These are phyloP conservation scores for Flammula alnicola DNA, from an alignment of 1,284 basidiomycete genomes.

Conservation along the genomic window DNA sequence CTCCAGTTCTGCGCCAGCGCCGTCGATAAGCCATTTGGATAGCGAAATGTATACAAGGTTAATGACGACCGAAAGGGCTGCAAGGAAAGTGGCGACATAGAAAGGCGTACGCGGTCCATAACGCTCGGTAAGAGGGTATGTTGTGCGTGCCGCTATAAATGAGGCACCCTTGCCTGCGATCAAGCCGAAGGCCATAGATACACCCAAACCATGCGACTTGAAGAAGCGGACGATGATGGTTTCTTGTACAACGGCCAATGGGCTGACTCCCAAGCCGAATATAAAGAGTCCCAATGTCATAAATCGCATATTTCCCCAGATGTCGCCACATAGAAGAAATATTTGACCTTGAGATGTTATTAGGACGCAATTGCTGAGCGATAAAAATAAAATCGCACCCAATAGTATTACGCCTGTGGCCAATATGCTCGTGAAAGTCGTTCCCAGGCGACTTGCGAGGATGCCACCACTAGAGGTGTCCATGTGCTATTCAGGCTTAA, in stretches of 20 bases:
- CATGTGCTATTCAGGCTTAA: slow-evolving; percentile 80
- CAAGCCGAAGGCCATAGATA: slow-evolving; percentile 79
- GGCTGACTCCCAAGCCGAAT: slow-evolving; percentile 80
- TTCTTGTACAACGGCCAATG: slow-evolving; percentile 77
- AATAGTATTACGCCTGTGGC: slow-evolving; percentile 73
- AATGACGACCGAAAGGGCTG: slow-evolving; percentile 65
- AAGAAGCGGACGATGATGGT: slow-evolving; percentile 84
- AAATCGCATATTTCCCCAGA: slow-evolving; percentile 56
- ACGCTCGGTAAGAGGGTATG: slow-evolving; percentile 73
- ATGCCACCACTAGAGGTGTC: slow-evolving; percentile 77
- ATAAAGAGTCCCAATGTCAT: slow-evolving; percentile 78
- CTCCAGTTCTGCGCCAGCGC: slow-evolving; percentile 64
- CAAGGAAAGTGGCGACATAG: slow-evolving; percentile 67
- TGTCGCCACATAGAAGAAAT: slow-evolving; percentile 66
- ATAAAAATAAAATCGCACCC: slow-evolving; percentile 43
- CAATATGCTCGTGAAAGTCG: slow-evolving; percentile 69
- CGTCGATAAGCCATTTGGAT: slow-evolving; percentile 66
- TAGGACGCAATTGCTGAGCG: slow-evolving; percentile 8
- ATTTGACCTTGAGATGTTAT: slow-evolving; percentile 53
- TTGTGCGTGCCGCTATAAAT: slow-evolving; percentile 74
- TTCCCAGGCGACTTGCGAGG: slow-evolving; percentile 70
- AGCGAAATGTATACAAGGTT: slow-evolving; percentile 70
- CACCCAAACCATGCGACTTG: slow-evolving; percentile 74
- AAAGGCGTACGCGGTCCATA: slow-evolving; percentile 77
- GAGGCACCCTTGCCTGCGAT: slow-evolving; percentile 79